Base-by-base conservation (phyloP, 2,329 filamentous ascomycete species). In the Penicillium capsulatum region DNA sequence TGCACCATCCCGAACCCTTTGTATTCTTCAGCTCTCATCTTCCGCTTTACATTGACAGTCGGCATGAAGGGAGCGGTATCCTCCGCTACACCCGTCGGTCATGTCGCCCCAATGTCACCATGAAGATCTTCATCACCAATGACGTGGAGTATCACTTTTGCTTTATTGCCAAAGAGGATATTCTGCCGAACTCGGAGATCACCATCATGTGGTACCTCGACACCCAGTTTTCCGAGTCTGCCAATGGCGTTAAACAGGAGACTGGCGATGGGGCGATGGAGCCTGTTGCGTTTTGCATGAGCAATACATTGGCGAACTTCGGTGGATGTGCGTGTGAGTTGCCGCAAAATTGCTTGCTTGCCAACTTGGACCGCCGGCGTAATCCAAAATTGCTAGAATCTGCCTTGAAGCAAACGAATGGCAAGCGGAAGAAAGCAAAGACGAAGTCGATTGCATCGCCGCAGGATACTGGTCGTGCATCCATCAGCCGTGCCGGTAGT, bases 11-110 rank as follows among this genome's bases (percentile, higher is more conserved):
- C 2, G 69, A 73, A 40, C 86, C 86, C 1, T 89, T 89, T 54
- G 84, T 91, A 16, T 87, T 90, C 60, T 91, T 97, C 65, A 90
- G 94, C 57, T 87, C 89, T 1, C 76, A 83, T 42, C 78, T 97
- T 7, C 91, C 91, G 0, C 77, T 98, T 9, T 95, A 90, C 67
- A 92, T 98, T 57, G 92, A 96, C 64, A 92, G 90, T 7, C 78
- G 92, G 44, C 80, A 79, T 60, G 88, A 94, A 68, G 92, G 91
- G 15, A 95, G 87, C 9, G 19, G 19, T 3, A 71, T 81, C 24
- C 81, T 92, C 41, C 85, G 92, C 31, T 96, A 92, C 60, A 81
- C 94, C n/a, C 81, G 92, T 40, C 80, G 91, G 50, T 97, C 92
- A 56, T 98, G 92, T 69, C 81, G 79, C 45, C 87, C 92, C 1